Base-by-base conservation (phyloP, 306 rosid species). In the Lagenaria siceraria region DNA sequence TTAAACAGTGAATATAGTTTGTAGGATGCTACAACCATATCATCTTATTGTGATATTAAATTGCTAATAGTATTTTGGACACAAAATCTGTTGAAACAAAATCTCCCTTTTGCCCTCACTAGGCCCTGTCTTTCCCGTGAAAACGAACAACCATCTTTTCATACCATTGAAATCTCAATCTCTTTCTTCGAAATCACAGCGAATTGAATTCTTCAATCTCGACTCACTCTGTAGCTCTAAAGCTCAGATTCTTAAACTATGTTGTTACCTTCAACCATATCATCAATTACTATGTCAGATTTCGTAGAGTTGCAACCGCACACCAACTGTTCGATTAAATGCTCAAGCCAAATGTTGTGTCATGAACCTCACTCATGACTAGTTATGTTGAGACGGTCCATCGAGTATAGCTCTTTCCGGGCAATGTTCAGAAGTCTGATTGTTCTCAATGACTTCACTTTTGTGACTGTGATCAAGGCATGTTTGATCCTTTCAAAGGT, bases 301-400 rank as follows among this genome's bases (percentile, higher is more conserved):
- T 88, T 31, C 80, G 27, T 2, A 77, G 80, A 80, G 87, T 87
- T 49, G 54, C 66, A 76, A 8, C 12, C 76, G 98, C 97, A 81
- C 86, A 74, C 8, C 78, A 85, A 46, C 73, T 87, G 88, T 85
- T 93, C 79, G 92, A 90, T 27, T 90, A 81, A 91, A 84, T 90
- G 88, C 78, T 83, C 11, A 81, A 60, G 25, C 86, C 76, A 12
- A 90, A 93, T 77, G 91, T 91, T 25, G 97, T 93, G 24, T 88
- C 97, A 8, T 87, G 92, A 89, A 88, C 96, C 74, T 82, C 93
- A 2, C 90, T 93, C 81, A 89, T 93, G 82, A 86, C 90, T n/a
- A 92, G 97, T 55, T 89, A 86, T 29, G 68, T 86, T 10, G 38
- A 53, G 43, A 25, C n/a, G 84, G 78, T 68, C 8, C 61, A 40